Conservation (phyloP, 345 rosid species). For the Salix udensis region DNA sequence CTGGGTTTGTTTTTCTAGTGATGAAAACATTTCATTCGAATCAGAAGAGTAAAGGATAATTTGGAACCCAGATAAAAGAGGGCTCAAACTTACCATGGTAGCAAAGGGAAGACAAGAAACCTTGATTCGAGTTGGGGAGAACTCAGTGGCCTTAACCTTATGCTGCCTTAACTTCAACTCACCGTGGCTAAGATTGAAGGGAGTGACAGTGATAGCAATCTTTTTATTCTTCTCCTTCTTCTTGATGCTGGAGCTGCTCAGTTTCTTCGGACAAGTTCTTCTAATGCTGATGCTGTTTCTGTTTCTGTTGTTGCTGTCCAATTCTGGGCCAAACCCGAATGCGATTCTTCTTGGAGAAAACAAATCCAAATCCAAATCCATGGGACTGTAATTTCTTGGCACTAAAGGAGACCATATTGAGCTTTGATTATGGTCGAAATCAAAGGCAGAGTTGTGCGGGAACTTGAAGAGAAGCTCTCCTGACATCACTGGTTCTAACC, state of each 20-base stretch:
- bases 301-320: slow-evolving; percentile 6
- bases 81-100: slow-evolving; percentile 38
- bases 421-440: slow-evolving; percentile 74
- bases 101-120: slow-evolving; percentile 44
- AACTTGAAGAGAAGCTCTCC: slow-evolving; percentile 73
- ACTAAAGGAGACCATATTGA: slow-evolving; percentile 90
- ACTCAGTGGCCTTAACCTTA: slow-evolving; percentile 24
- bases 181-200: slow-evolving; percentile 14
- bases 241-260: slow-evolving; percentile 8
- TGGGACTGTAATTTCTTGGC: slow-evolving; percentile 47
- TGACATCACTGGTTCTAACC: slow-evolving; percentile 65
- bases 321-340: slow-evolving; percentile 31
- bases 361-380: slow-evolving; percentile 29
- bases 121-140: slow-evolving; percentile 40
- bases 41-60: not conserved
- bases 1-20: not conserved
- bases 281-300: not conserved
- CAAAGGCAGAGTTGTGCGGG: slow-evolving; percentile 71
- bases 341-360: slow-evolving; percentile 32
- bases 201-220: not conserved
- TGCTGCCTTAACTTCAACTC: slow-evolving; percentile 17
- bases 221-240: slow-evolving; percentile 9
- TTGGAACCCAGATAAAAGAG: not conserved
- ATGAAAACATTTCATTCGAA: not conserved
- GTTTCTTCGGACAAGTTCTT: slow-evolving; percentile 12